These are phyloP conservation scores for Zygosaccharomyces pseudobailii DNA, from an alignment of 1,139 yeast genomes.

Conservation along the genomic window DNA sequence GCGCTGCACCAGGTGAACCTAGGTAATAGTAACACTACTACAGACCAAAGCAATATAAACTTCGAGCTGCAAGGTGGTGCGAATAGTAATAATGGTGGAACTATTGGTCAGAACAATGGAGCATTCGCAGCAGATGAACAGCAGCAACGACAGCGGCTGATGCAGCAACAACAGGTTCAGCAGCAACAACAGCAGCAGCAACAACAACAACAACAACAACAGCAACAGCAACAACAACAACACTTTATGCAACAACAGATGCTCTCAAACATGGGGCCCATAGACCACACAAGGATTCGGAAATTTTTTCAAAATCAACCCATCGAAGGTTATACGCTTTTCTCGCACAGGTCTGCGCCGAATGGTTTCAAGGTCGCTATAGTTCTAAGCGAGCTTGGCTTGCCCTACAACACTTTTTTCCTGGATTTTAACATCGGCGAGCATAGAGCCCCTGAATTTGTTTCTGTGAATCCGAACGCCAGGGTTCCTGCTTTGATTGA, in stretches of 20 bases:
- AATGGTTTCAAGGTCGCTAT: slow-evolving; percentile 96
- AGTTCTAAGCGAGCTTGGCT: slow-evolving; percentile 75
- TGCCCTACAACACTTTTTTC: slow-evolving; percentile 76
- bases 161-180: slow-evolving; percentile 4
- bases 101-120: slow-evolving; percentile 12
- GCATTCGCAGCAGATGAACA: slow-evolving; percentile 8
- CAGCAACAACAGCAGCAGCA: slow-evolving; percentile 17
- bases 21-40: slow-evolving; percentile 25
- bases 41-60: slow-evolving; percentile 26
- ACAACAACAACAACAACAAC: slow-evolving; percentile 19
- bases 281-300: slow-evolving; percentile 51
- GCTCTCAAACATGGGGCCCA: slow-evolving; percentile 16
- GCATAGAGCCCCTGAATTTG: slow-evolving; percentile 90
- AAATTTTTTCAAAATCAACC: slow-evolving; percentile 77
- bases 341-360: slow-evolving; percentile 91
- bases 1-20: slow-evolving; percentile 32
- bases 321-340: slow-evolving; percentile 76
- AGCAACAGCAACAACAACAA: slow-evolving; percentile 17
- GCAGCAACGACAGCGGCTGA: slow-evolving; percentile 5
- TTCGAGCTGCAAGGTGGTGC: slow-evolving; percentile 17
- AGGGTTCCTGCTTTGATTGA: slow-evolving; percentile 92
- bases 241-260: slow-evolving; percentile 13
- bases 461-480: slow-evolving; percentile 88
- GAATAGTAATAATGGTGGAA: slow-evolving; percentile 7
- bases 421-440: slow-evolving; percentile 87